These are phyloP conservation scores for Infundibulicybe gibba DNA, from an alignment of 768 basidiomycete genomes.

Conservation along the genomic window DNA sequence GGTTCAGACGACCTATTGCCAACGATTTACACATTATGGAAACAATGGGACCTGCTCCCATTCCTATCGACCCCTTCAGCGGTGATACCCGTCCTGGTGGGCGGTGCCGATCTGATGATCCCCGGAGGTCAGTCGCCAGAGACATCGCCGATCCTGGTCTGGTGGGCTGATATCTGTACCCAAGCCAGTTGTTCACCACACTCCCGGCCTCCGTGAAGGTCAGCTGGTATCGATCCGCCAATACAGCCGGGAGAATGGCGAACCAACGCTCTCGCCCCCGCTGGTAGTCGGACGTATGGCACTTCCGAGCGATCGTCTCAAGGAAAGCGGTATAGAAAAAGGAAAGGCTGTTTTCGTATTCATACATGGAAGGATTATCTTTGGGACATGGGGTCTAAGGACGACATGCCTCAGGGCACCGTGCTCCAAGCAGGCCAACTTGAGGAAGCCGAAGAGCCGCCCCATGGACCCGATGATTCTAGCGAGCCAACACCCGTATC, in stretches of 20 bases:
- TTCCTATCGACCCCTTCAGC: slow-evolving; percentile 66
- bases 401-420: neutral
- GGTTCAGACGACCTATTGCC: slow-evolving; percentile 66
- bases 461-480: slow-evolving; percentile 23
- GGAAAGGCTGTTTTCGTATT: slow-evolving; percentile 71
- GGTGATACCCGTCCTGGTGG: slow-evolving; percentile 67
- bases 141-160: neutral
- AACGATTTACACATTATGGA: slow-evolving; percentile 83
- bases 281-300: slow-evolving; percentile 79
- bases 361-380: slow-evolving; percentile 78
- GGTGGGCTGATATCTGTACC: slow-evolving; percentile 8
- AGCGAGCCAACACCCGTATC: slow-evolving; percentile 4
- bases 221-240: slow-evolving; percentile 66
- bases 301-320: slow-evolving; percentile 44
- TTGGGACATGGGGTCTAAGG: slow-evolving; percentile 66
- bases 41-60: slow-evolving; percentile 63
- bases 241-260: slow-evolving; percentile 30
- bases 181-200: slow-evolving; percentile 58
- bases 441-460: slow-evolving; percentile 33
- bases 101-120: slow-evolving; percentile 88
- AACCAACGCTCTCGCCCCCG: slow-evolving; percentile 44
- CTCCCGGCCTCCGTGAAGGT: slow-evolving; percentile 34
- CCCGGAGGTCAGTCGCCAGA: slow-evolving; percentile 62
- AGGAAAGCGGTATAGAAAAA: slow-evolving; percentile 41
- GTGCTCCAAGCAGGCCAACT: neutral